Evolutionary conservation across 768 basidiomycete species (phyloP), one percentile per base, ranked within the genome.

Genomic region (Russula vinacea): DNA sequence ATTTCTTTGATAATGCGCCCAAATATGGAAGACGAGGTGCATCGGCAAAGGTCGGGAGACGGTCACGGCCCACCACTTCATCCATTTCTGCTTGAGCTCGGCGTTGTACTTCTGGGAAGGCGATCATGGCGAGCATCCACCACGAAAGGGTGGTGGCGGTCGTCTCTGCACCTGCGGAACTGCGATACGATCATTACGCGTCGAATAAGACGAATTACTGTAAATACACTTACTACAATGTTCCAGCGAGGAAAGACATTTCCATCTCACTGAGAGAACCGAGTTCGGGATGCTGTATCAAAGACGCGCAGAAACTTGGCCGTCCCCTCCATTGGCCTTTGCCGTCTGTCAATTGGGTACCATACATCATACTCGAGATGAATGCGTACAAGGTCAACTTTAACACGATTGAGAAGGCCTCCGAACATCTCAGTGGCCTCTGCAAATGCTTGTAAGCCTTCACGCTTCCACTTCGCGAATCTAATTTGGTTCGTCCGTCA

Each of bases 61-160:
- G 57, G 19, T 65, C 64, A 2, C 51, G 53, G 1, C 67, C 68
- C 9, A 67, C 60, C 2, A 68, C 69, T 1, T 35, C 7, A 33
- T 68, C 69, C 4, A 71, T 35, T 51, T 68, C 64, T 16, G 32
- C 50, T n/a, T 71, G 68, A 2, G 66, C 66, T 19, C 55, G 47
- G 4, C 32, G 42, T 57, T 66, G 65, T 2, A 50, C 56, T 1
- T 63, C 57, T 13, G 62, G 70, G 42, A 69, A 60, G 37, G 67
- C 60, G 2, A 67, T 50, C 60, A 66, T 57, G 1, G 56, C 62
- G 17, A 63, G 62, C 5, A 50, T 8, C 62, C 55, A 69, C 55
- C 62, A 58, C 9, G 1, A 2, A 10, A 69, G 44, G 10, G 53
- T 59, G 13, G 66, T 44, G 11, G 57, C 11, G 6, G 45, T 67